These are phyloP conservation scores for Kwoniella sp. DNA, from an alignment of 768 basidiomycete genomes.

Conservation along the genomic window DNA sequence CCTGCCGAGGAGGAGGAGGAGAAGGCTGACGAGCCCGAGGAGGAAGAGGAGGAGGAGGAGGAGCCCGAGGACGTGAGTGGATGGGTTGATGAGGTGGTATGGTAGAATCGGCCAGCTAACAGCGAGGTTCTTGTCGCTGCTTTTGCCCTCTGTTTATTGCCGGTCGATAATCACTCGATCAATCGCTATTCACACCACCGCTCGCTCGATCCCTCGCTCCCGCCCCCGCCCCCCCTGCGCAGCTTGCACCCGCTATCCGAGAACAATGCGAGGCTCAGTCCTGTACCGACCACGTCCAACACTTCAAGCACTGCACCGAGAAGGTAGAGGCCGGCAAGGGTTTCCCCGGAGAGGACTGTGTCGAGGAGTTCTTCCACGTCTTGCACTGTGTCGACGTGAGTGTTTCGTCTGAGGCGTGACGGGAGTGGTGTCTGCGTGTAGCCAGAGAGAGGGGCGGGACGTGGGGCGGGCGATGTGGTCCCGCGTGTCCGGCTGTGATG, in stretches of 20 bases:
- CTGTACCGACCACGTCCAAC: conserved; percentile 67
- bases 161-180: not conserved
- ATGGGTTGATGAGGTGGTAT: no score
- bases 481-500: no score
- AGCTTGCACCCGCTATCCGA: conserved; percentile 60
- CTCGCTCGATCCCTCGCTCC: not conserved
- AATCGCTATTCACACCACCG: not conserved
- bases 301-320: conserved; percentile 87
- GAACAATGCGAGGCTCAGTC: conserved; percentile 70
- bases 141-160: not conserved
- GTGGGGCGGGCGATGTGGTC: no score
- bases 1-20: conserved; percentile 25
- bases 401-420: not conserved
- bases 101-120: no score
- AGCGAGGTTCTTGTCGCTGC: not conserved
- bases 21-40: conserved; percentile 45
- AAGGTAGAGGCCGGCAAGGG: conserved; percentile 77
- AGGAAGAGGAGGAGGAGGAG: conserved; percentile 55
- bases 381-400: conserved; percentile 90
- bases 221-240: not conserved
- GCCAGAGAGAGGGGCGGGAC: no score
- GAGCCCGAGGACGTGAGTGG: conserved; percentile 73
- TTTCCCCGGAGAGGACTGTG: conserved; percentile 85
- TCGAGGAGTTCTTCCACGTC: conserved; percentile 60
- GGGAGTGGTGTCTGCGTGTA: no score